Conservation (phyloP, 2,329 filamentous ascomycete species). For the Alternaria sp. region DNA sequence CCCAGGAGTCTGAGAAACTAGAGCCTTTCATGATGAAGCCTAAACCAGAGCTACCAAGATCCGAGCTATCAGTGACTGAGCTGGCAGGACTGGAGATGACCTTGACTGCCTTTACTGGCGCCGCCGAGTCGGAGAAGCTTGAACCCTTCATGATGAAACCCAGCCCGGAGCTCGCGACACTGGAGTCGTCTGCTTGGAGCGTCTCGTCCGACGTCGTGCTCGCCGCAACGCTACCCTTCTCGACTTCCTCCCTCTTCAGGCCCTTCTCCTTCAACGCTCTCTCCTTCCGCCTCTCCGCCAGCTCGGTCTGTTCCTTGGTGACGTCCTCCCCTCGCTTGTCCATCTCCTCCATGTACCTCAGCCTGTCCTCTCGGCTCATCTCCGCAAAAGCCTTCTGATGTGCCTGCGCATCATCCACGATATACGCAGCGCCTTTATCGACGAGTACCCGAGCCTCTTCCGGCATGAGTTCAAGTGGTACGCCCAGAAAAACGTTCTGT, state of each 20-base stretch:
- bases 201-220: conserved; percentile 23
- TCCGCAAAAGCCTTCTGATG: conserved; percentile 72
- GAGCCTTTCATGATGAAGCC: conserved; percentile 42
- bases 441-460: conserved; percentile 88
- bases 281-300: conserved; percentile 60
- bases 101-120: not conserved
- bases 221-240: conserved; percentile 19
- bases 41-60: conserved; percentile 21
- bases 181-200: conserved; percentile 19
- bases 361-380: conserved; percentile 65
- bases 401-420: conserved; percentile 79
- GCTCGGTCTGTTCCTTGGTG: conserved; percentile 55
- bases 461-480: conserved; percentile 88
- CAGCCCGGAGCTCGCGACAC: conserved; percentile 23
- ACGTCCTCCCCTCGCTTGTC: conserved; percentile 63
- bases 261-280: conserved; percentile 60
- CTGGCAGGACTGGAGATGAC: conserved; percentile 5
- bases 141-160: conserved; percentile 41
- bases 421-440: conserved; percentile 76
- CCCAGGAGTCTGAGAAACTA: conserved; percentile 23
- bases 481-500: conserved; percentile 90
- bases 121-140: conserved; percentile 21
- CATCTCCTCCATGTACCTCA: conserved; percentile 67
- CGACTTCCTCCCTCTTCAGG: conserved; percentile 31
- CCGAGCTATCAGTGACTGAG: conserved; percentile 10